phyloP scores from a whole-genome alignment of 2,329 filamentous ascomycete species.

The Endocalyx cinctus region DNA sequence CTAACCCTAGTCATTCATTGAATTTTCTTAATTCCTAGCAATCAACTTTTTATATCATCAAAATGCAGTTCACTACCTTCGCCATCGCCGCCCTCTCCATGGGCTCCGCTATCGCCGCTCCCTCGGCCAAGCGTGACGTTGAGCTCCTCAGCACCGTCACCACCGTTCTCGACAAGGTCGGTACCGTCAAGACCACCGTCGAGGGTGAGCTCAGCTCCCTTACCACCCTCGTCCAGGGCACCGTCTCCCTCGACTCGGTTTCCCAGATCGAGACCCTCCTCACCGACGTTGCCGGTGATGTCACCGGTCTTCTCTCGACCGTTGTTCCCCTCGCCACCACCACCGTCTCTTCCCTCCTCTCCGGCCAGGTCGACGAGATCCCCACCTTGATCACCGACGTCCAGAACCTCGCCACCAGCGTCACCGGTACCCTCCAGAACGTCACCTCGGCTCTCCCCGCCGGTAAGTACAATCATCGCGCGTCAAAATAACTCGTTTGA shows the following conservation, averaged over 20 bases:
- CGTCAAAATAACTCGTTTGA: no score
- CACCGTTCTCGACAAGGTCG: constrained; percentile 13
- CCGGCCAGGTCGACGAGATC: constrained; percentile 17
- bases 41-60: constrained; percentile 14
- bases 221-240: constrained; percentile 5
- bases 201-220: constrained; percentile 15
- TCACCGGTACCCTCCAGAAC: no score
- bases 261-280: constrained; percentile 19
- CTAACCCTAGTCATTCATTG: background rate
- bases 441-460: no score
- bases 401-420: constrained; percentile 11
- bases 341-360: constrained; percentile 14
- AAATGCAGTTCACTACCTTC: constrained; percentile 29
- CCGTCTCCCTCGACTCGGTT: constrained; percentile 10
- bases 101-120: constrained; percentile 25
- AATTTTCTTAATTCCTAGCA: no score
- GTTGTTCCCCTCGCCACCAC: constrained; percentile 14
- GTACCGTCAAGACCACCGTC: constrained; percentile 14
- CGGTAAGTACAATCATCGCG: constrained; percentile 11
- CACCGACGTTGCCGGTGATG: constrained; percentile 13
- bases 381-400: constrained; percentile 17
- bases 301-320: constrained; percentile 15
- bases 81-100: constrained; percentile 25
- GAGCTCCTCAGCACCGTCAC: constrained; percentile 11
- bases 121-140: constrained; percentile 11